Conservation (phyloP, 164 flowering plant genomes). For the Chloranthus sessilifolius region DNA sequence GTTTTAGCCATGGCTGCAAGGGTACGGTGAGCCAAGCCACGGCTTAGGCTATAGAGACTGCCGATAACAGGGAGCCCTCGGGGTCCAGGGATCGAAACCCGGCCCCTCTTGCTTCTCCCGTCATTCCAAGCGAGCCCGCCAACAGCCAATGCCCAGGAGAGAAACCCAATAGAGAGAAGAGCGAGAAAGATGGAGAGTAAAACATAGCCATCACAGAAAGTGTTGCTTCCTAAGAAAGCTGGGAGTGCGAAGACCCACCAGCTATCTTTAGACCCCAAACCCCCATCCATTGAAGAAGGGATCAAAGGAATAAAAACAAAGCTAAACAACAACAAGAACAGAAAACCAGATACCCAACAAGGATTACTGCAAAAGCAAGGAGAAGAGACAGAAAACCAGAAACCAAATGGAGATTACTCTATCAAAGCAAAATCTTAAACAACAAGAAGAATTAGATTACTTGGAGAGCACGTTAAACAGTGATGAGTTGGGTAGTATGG, state of each 20-base stretch:
- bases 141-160: constrained; percentile 42
- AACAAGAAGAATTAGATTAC: no score
- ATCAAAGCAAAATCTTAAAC: no score
- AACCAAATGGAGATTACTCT: no score
- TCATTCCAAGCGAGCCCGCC: constrained; percentile 71
- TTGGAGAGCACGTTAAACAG: no score
- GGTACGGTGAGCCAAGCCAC: constrained; percentile 53
- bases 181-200: constrained; percentile 21
- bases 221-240: constrained; percentile 34
- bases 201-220: constrained; percentile 17
- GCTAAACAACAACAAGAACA: no score
- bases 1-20: constrained; percentile 39
- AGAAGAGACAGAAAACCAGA: no score
- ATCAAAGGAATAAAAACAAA: no score
- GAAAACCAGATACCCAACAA: no score
- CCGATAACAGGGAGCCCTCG: constrained; percentile 64
- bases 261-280: constrained; percentile 28
- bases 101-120: constrained; percentile 37
- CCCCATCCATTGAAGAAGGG: constrained; percentile 21
- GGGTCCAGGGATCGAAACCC: constrained; percentile 48
- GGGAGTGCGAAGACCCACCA: constrained; percentile 60
- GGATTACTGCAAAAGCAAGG: no score
- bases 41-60: constrained; percentile 33
- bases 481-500: no score
- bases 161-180: constrained; percentile 16